phyloP scores from a whole-genome alignment of 768 basidiomycete genomes.

The Mycena venus region DNA sequence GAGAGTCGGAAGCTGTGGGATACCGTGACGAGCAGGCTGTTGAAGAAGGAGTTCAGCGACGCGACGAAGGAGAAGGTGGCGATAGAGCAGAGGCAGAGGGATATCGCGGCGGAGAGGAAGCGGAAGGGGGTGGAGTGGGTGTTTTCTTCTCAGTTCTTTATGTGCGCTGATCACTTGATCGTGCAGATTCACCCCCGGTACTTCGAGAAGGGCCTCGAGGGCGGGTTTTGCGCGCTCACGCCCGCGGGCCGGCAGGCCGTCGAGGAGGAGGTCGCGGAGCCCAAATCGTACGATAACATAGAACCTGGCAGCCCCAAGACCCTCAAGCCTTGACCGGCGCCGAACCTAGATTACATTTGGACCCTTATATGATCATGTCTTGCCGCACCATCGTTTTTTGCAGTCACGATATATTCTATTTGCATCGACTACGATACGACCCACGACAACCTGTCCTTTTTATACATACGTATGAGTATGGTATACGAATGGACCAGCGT shows the following conservation, averaged over 20 bases:
- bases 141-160: background rate
- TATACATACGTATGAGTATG: too few species aligned
- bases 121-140: conserved; percentile 84
- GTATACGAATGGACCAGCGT: too few species aligned
- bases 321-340: background rate
- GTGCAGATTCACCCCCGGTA: conserved; percentile 63
- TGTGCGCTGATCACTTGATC: background rate
- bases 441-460: too few species aligned
- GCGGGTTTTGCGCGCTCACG: conserved; percentile 79
- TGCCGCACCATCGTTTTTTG: too few species aligned
- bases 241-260: conserved; percentile 78
- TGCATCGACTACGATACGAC: too few species aligned
- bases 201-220: conserved; percentile 78
- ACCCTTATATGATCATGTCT: too few species aligned
- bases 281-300: conserved; percentile 44
- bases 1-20: conserved; percentile 95
- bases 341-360: conserved; percentile 11
- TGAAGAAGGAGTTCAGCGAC: conserved; percentile 89
- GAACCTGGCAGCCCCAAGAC: conserved; percentile 33
- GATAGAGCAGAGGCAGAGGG: conserved; percentile 95
- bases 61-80: conserved; percentile 92
- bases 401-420: too few species aligned
- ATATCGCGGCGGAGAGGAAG: conserved; percentile 90
- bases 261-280: conserved; percentile 75
- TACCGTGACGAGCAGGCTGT: conserved; percentile 77